Evolutionary conservation across 805 yeast genomes (phyloP), one percentile per base, ranked within the genome.

Genomic region (Wickerhamomyces hampshirensis): DNA sequence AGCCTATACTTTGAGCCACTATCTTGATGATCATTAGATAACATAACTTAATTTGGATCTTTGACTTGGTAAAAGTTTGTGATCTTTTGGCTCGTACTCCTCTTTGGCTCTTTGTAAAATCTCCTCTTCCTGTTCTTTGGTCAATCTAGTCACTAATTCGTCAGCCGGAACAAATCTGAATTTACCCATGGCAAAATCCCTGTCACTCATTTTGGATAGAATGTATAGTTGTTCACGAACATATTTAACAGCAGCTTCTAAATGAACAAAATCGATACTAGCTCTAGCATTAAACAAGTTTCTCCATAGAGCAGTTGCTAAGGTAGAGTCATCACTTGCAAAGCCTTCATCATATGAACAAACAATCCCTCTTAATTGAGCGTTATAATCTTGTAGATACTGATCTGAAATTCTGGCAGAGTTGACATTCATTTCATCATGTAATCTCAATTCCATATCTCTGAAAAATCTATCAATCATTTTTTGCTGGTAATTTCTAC

Each of bases 341-440:
- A 93, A 71, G 0, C 91, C 97, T 63, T 93, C 98, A 62, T 93
- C 99, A 53, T 89, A 89, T 1, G 95, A 81, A 50, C 88, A 77
- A 3, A 89, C 82, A 28, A 84, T 71, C 31, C 99, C 99, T 58
- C 91, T 75, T 51, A 93, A 66, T 64, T 91, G 98, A 12, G 87
- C 70, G 53, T 89, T 86, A 62, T 85, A 89, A 55, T 88, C 96
- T 58, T 87, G 87, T 64, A 88, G 69, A 62, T 89, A 87, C 18
- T 79, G 80, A 50, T 86, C 95, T 37, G 88, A 83, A 33, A 87
- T 77, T 51, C 93, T 71, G 44, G 85, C 85, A 7, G 93, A 80
- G 43, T 70, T 69, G 30, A 93, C 87, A 38, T 84, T 84, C 76
- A 91, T 77, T 58, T 89, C 97, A 47, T 83, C 85, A 39, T 82